phyloP scores from a whole-genome alignment of 2,329 filamentous ascomycete genomes.

The Rugonectria rugulosa region DNA sequence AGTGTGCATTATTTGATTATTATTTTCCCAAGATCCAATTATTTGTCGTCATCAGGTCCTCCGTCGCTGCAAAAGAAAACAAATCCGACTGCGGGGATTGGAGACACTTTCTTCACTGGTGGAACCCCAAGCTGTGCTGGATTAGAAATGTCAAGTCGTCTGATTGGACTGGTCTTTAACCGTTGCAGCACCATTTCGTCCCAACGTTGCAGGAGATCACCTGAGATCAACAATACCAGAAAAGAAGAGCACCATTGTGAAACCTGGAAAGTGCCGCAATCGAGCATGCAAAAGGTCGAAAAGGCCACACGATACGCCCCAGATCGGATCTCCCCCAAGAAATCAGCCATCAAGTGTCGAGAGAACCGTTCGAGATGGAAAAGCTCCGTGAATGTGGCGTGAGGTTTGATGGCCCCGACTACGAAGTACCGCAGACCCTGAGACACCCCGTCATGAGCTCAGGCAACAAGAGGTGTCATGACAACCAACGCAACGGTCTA shows the following conservation, averaged over 20 bases:
- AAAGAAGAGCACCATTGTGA: conserved; percentile 3
- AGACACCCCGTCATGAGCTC: conserved; percentile 4
- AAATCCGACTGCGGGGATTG: conserved; percentile 24
- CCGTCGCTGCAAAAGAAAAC: conserved; percentile 11
- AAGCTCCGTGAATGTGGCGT: conserved; percentile 14
- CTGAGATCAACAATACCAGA: conserved; percentile 6
- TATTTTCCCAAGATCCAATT: conserved; percentile 8
- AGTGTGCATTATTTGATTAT: too few relatives aligned
- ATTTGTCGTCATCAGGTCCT: conserved; percentile 22
- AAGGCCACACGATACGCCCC: background rate
- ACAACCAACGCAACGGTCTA: background rate
- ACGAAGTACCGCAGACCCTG: conserved; percentile 6
- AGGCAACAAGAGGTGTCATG: background rate
- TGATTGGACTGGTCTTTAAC: conserved; percentile 15
- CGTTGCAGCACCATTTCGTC: conserved; percentile 12
- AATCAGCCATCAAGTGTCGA: background rate
- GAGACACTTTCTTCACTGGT: background rate
- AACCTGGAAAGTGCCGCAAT: conserved; percentile 2
- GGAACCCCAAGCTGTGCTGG: conserved; percentile 13
- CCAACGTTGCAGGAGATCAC: conserved; percentile 3
- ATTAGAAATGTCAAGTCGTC: background rate
- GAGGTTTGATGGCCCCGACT: conserved; percentile 2
- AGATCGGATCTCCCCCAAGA: conserved; percentile 17
- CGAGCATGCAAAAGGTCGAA: conserved; percentile 4
- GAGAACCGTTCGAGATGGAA: conserved; percentile 3